These are phyloP conservation scores for Leishmania amazonensis DNA, from an alignment of 208 protist genomes.

Conservation along the genomic window DNA sequence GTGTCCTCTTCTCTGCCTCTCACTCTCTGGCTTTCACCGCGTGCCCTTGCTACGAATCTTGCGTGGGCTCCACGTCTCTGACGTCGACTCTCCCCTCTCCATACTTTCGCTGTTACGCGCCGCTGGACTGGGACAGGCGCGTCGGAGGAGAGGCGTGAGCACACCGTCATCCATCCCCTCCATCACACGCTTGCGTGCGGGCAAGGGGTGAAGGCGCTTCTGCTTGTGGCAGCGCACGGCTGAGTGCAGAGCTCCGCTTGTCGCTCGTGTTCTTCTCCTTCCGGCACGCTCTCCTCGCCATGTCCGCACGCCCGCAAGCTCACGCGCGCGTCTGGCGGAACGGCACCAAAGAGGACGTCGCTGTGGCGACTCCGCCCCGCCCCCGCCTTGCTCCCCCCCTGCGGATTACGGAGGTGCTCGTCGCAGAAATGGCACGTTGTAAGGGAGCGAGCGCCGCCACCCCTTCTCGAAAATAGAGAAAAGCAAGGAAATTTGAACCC, in stretches of 20 bases:
- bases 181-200: background rate
- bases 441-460: no score
- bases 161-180: background rate
- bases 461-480: no score
- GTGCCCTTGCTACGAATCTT: background rate
- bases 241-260: background rate
- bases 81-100: background rate
- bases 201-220: no score
- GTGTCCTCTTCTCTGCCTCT: background rate
- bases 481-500: background rate
- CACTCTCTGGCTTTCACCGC: background rate
- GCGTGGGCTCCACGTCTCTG: background rate
- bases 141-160: background rate
- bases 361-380: background rate
- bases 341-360: background rate
- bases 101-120: background rate
- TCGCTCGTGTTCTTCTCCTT: no score
- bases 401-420: background rate
- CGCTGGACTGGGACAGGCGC: background rate
- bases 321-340: no score
- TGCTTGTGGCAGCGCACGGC: no score
- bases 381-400: no score
- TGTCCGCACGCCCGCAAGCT: background rate
- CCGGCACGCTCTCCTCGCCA: background rate
- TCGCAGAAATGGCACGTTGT: background rate